Conservation (phyloP, 352 stramenopile genomes). For the Pythium brassicae region DNA sequence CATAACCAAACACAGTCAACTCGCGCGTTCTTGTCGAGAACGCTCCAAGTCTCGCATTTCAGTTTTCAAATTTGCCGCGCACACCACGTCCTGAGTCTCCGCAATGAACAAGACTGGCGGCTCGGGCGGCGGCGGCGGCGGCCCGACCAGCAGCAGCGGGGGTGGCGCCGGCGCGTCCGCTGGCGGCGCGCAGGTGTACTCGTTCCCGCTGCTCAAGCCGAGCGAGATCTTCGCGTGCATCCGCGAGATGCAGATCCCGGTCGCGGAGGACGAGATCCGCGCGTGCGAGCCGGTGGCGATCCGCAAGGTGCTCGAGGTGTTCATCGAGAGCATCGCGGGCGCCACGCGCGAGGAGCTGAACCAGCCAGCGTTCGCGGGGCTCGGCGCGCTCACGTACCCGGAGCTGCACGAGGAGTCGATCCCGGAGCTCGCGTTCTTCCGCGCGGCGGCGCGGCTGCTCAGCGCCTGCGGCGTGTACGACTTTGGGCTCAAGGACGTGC, state of each 20-base stretch:
- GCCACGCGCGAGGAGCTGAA: constrained; percentile 89
- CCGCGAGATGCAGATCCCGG: constrained; percentile 84
- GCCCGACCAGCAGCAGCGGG: background rate
- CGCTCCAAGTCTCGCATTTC: too few species aligned
- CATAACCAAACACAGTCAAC: too few species aligned
- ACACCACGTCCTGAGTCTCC: too few species aligned
- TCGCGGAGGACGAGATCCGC: constrained; percentile 88
- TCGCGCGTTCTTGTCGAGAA: too few species aligned
- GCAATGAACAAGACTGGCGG: constrained; percentile 10
- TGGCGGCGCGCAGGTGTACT: constrained; percentile 31
- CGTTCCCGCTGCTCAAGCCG: constrained; percentile 94
- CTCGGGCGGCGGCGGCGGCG: background rate
- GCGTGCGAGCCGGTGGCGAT: constrained; percentile 67
- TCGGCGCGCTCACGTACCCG: constrained; percentile 81
- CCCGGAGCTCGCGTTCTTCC: constrained; percentile 91
- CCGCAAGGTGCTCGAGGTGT: constrained; percentile 84
- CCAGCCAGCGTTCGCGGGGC: constrained; percentile 83
- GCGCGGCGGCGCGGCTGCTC: constrained; percentile 87
- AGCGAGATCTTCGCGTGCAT: constrained; percentile 92
- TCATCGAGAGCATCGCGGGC: constrained; percentile 89
- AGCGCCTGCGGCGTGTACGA: constrained; percentile 90
- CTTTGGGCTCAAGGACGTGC: constrained; percentile 93
- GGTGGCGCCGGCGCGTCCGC: background rate
- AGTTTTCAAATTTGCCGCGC: too few species aligned
- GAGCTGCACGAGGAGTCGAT: constrained; percentile 94